Conservation (phyloP, 2,329 filamentous ascomycete genomes). For the Xylariaceae sp. region DNA sequence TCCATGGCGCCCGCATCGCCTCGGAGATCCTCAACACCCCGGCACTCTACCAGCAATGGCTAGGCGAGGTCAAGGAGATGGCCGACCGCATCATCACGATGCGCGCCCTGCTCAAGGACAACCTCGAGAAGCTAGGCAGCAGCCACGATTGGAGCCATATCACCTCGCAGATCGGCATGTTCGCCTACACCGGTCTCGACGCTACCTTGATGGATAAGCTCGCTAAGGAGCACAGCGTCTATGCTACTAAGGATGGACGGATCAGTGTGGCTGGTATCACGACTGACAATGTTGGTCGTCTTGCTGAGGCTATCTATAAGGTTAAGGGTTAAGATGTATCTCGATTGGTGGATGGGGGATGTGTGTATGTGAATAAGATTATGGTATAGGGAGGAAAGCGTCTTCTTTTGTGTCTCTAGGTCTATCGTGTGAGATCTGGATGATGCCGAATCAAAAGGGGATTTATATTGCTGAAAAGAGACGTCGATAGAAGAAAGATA, state of each 20-base stretch:
- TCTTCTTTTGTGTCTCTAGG: too few relatives aligned
- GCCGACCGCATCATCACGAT: constrained; percentile 98
- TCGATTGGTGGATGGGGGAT: neutral
- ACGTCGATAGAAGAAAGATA: too few relatives aligned
- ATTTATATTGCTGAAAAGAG: too few relatives aligned
- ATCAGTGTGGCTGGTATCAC: constrained; percentile 87
- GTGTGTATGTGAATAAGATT: neutral
- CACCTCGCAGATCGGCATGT: constrained; percentile 99
- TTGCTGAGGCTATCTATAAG: constrained; percentile 81
- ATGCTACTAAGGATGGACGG: constrained; percentile 88
- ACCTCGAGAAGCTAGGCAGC: constrained; percentile 91
- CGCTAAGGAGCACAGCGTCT: constrained; percentile 94
- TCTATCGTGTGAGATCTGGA: too few relatives aligned
- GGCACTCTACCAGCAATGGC: constrained; percentile 86
- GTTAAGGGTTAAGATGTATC: constrained; percentile 62
- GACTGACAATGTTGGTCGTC: constrained; percentile 69
- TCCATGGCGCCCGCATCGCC: constrained; percentile 93
- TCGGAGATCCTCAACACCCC: constrained; percentile 86
- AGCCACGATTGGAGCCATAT: constrained; percentile 99
- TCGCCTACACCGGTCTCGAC: constrained; percentile 92
- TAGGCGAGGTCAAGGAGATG: constrained; percentile 96
- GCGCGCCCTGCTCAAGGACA: constrained; percentile 88
- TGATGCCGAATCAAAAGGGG: too few relatives aligned
- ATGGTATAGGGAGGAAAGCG: neutral
- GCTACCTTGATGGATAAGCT: constrained; percentile 87